Evolutionary conservation across 352 stramenopile species (phyloP), one percentile per base, ranked within the genome.

Genomic region (Phytophthora macrochlamydospora): DNA sequence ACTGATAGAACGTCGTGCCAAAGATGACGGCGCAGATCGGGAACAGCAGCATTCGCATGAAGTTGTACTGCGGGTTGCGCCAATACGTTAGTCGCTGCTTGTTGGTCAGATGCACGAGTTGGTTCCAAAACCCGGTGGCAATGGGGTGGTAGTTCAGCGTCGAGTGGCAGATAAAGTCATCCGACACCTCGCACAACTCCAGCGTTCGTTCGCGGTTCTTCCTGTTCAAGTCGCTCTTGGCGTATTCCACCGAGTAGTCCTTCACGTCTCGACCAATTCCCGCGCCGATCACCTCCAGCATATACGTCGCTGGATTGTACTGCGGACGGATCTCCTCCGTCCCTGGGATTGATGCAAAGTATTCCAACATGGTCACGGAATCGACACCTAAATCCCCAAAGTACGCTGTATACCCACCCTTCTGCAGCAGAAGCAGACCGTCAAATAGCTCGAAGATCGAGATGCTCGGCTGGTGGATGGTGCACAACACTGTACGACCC

Each of bases 381-480:
- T 96, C 75, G 24, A 94, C 67, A 11, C 92, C 93, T 24, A 98
- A 56, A 2, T 96, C 81, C 38, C 93, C 92, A 59, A 97, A 97
- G 65, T 92, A 98, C 0, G 95, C 81, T 1, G 78, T 79, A 28
- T 51, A 83, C 1, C 78, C 77, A 35, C 77, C 80, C 13, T 60
- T 68, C 57, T 94, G 89, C 0, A 98, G 78, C 24, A 98, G 63
- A 2, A 98, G 61, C 0, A 98, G 65, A 46, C 83, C 73, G 62
- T 98, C 93, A 65, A 98, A 98, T 43, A 93, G 79, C 62, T 94
- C 82, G 58, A 98, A 98, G 55, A 98, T 95, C 29, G 81, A 82
- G 29, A 86, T 75, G 69, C 86, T 76, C 52, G 92, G 76, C 56
- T 81, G 73, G 64, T 81, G 73, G 46, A 81, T 78, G 6, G 73